Conservation (phyloP, 352 stramenopile genomes). For the Saprolegnia diclina region DNA sequence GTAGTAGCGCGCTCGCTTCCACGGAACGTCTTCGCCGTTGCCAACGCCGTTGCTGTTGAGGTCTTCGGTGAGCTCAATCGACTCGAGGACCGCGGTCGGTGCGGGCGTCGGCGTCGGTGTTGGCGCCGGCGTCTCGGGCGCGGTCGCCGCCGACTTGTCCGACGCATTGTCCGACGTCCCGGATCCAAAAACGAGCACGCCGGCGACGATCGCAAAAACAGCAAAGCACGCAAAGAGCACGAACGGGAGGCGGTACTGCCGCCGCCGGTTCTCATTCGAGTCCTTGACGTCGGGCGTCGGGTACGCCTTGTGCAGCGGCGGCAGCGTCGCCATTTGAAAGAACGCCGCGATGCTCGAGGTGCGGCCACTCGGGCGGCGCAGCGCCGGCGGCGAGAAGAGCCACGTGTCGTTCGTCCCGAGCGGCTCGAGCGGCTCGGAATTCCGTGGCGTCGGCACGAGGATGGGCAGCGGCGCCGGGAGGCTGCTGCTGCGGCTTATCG, state of each 20-base stretch:
- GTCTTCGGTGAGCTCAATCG: not conserved
- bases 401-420: not conserved
- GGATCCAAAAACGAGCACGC: not conserved
- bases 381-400: conserved; percentile 16
- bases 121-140: not conserved
- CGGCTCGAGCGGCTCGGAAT: not conserved
- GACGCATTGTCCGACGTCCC: not conserved
- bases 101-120: not conserved
- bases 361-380: not conserved
- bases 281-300: not conserved
- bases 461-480: not conserved
- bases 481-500: not conserved
- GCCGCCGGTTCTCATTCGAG: too few relatives aligned
- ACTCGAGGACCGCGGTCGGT: not conserved
- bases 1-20: conserved; percentile 8
- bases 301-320: not conserved
- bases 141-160: not conserved
- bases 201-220: conserved; percentile 9
- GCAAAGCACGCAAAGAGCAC: not conserved
- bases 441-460: not conserved
- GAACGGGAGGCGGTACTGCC: not conserved
- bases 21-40: conserved; percentile 3
- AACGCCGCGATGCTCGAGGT: not conserved
- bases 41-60: not conserved
- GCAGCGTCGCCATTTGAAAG: not conserved